Base-by-base conservation (phyloP, 2,329 filamentous ascomycete genomes). In the Apiospora rasikravindrae region DNA sequence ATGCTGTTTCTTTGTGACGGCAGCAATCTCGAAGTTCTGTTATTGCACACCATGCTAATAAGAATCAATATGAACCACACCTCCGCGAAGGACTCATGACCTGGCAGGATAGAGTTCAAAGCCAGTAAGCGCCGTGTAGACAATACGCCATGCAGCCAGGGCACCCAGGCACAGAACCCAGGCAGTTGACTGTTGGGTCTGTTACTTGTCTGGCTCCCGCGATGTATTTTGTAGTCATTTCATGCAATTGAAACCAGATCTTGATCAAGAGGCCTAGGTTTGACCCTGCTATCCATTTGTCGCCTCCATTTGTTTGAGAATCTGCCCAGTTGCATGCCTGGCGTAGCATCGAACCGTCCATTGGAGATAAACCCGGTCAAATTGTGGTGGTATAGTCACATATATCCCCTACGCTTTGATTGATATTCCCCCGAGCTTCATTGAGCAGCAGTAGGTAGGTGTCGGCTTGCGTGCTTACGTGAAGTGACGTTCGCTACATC, bases 201-300 rank as follows among this genome's bases (percentile, higher is more conserved):
- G 45, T 22, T 22, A 37, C 19, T 37, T 61, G 53, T 33, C 53
- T 37, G 33, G 33, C 57, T 64, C 57, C 57, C 57, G 19, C 33
- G 37, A 64, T 64, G 57, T 33, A n/a, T 40, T 40, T 22, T n/a
- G 57, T 40, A 22, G 57, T 40, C 22, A 37, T 40, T 64, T 64
- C 57, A 64, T 64, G 57, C 57, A 64, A 64, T 40, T 40, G 57
- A 40, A 40, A n/a, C 8, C 57, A 40, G 57, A 64, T 64, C 57
- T 64, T 64, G 57, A 40, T 37, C 33, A 40, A 64, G 24, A 14
- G 57, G 57, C 37, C 29, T 61, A n/a, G 53, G 29, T 61, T 14
- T 11, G 53, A 33, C 53, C 53, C 29, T 61, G 53, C 29, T 37
- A 61, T 37, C 53, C 53, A 61, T 61, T 8, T 37, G 16, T 61